Percentiles rank a stretch among this genome's conserved stretches.
Evolutionary conservation across 2,329 filamentous ascomycete genomes (phyloP).

Genomic region (Pyrenophora graminea): DNA sequence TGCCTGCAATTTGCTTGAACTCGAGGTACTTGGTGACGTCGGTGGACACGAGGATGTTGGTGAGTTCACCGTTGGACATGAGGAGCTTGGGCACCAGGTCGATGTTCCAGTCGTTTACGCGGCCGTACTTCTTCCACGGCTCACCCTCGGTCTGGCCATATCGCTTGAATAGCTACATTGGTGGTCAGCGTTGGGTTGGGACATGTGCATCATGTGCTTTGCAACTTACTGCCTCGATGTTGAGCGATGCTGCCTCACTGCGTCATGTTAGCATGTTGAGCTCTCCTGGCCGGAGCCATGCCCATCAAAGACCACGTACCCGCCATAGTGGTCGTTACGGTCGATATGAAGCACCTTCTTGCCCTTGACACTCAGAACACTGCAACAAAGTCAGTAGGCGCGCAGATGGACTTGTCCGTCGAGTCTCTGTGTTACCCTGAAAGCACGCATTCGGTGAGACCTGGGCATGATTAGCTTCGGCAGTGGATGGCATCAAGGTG

Average conservation of each 20-base stretch:
- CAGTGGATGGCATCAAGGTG: constrained; percentile 31
- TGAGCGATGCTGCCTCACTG: constrained; percentile 93
- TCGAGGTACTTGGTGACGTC: constrained; percentile 64
- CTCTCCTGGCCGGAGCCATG: constrained; percentile 10
- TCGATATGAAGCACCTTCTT: constrained; percentile 99
- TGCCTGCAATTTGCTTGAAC: constrained; percentile 77
- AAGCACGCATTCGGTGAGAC: constrained; percentile 97
- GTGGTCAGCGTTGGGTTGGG: constrained; percentile 49
- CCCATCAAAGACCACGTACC: constrained; percentile 61
- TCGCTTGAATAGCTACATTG: constrained; percentile 84
- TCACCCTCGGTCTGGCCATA: constrained; percentile 86
- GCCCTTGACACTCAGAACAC: constrained; percentile 96
- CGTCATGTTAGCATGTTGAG: constrained; percentile 26
- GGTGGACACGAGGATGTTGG: constrained; percentile 97
- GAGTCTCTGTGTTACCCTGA: constrained; percentile 70
- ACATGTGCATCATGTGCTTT: constrained; percentile 19
- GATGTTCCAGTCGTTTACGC: constrained; percentile 98
- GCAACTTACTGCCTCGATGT: constrained; percentile 78
- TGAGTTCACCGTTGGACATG: constrained; percentile 97
- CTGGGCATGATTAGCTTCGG: constrained; percentile 55
- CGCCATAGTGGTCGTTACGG: constrained; percentile 97
- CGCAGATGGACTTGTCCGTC: background rate
- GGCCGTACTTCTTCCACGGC: constrained; percentile 97
- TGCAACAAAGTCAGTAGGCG: constrained; percentile 45
- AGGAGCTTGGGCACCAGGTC: constrained; percentile 97